Evolutionary conservation across 2,329 filamentous ascomycete species (phyloP).

Genomic region (Cladosporium colombiae): DNA sequence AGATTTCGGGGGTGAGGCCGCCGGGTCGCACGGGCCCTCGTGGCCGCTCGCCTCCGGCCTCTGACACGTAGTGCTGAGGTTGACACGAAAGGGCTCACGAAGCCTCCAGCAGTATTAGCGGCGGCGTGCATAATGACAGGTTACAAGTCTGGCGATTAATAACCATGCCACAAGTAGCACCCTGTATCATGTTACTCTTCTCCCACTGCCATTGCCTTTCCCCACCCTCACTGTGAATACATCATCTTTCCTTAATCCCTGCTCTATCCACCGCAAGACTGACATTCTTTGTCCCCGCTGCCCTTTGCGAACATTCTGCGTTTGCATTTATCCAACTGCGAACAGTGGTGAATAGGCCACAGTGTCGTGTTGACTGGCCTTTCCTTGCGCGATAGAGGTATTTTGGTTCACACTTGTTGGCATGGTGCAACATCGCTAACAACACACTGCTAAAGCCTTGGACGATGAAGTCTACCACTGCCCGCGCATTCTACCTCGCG

Average conservation of each 20-base stretch:
- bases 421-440: conserved; percentile 13
- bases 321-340: background rate
- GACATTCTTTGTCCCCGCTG: conserved; percentile 3
- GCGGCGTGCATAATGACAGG: conserved; percentile 14
- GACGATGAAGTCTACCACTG: conserved; percentile 16
- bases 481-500: conserved; percentile 57
- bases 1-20: background rate
- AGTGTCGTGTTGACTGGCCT: background rate
- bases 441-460: background rate
- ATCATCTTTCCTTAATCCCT: background rate
- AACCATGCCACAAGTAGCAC: conserved; percentile 2
- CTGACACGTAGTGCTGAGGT: background rate
- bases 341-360: conserved; percentile 10
- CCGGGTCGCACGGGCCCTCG: background rate
- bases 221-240: background rate
- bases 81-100: background rate
- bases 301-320: conserved; percentile 4
- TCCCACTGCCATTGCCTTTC: background rate
- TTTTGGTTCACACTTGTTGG: background rate
- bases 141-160: conserved; percentile 8
- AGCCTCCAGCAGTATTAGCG: background rate
- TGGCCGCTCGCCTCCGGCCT: conserved; percentile 6
- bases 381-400: background rate
- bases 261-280: background rate
- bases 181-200: background rate